A percentile compares a stretch with the other conserved stretches of the same genome.
phyloP scores from a whole-genome alignment of 768 basidiomycete genomes.

The Phanerodontia chrysosporium region DNA sequence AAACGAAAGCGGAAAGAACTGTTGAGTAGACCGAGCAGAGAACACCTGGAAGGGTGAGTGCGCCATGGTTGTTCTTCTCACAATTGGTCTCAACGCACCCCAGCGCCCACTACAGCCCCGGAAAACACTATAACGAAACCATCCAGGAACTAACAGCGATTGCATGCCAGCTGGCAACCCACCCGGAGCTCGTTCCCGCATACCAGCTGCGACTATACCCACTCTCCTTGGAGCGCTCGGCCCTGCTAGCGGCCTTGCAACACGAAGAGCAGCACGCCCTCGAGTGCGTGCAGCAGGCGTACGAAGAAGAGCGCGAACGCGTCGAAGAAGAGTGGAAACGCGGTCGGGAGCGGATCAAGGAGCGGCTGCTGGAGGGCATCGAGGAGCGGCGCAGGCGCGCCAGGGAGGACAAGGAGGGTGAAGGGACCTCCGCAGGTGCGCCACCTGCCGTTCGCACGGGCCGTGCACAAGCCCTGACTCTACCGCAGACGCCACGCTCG shows the following conservation, averaged over 20 bases:
- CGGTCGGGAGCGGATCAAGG: constrained; percentile 70
- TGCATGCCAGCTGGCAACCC: constrained; percentile 59
- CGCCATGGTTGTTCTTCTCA: neutral
- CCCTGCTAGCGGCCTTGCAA: constrained; percentile 60
- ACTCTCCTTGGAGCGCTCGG: constrained; percentile 70
- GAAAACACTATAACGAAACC: constrained; percentile 22
- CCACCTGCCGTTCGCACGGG: constrained; percentile 12
- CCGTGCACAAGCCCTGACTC: neutral
- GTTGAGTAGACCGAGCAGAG: constrained; percentile 66
- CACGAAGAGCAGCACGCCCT: constrained; percentile 67
- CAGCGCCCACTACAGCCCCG: constrained; percentile 7
- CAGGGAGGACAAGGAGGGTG: constrained; percentile 85
- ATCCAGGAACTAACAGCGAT: constrained; percentile 57
- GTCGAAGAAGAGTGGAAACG: constrained; percentile 82
- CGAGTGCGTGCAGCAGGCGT: constrained; percentile 64
- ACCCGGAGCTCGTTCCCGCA: constrained; percentile 59
- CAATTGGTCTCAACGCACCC: neutral
- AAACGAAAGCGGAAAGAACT: constrained; percentile 61
- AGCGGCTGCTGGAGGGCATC: constrained; percentile 77
- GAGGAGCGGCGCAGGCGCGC: constrained; percentile 77
- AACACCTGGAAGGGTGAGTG: constrained; percentile 27
- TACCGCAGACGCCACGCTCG: constrained; percentile 62
- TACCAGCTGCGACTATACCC: constrained; percentile 75
- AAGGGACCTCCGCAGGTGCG: constrained; percentile 70
- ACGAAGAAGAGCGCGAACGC: constrained; percentile 71